Base-by-base conservation (phyloP, 1,284 basidiomycete species). In the Leccinum fallax region DNA sequence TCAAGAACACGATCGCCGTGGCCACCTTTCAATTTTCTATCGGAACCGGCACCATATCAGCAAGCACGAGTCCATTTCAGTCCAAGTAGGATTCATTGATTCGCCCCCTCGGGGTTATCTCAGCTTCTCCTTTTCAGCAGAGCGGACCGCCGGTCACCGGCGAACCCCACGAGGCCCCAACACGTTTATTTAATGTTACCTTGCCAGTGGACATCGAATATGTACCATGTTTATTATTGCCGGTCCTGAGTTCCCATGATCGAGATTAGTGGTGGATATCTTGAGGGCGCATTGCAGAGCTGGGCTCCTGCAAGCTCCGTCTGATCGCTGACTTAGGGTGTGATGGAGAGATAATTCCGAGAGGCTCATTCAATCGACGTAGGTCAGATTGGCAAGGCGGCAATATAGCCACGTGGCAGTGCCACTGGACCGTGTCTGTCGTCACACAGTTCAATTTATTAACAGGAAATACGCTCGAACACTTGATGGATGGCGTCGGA, bases 121-220 rank as follows among this genome's bases (percentile, higher is more conserved):
- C 49, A 30, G 28, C 62, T 59, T 63, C 57, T 59, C 59, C 32
- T 57, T 58, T 69, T 60, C 63, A 65, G 65, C 60, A 53, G 53
- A 65, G 52, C 57, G 48, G 66, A 63, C 71, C 64, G 53, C 63
- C 62, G 63, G 63, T 68, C 71, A 32, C 62, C 64, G 62, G 63
- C 66, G 71, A 43, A 58, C 46, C 54, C 70, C 70, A 72, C 69
- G 73, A 72, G 71, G 73, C 74, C 56, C 48, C 58, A 58, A 76
- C 72, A 76, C 70, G 75, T 72, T 76, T 69, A 61, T 69, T 76
- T 76, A 64, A 75, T 76, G 58, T 64, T 58, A 48, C n/a, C 63
- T 60, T 60, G 21, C 21, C 21, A 21, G 21, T 21, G 66, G 56
- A 58, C 63, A 62, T 69, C 58, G 60, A 67, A 62, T 72, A 28